phyloP scores from a whole-genome alignment of 2,329 filamentous ascomycete genomes.

The Penicillium glabrum region DNA sequence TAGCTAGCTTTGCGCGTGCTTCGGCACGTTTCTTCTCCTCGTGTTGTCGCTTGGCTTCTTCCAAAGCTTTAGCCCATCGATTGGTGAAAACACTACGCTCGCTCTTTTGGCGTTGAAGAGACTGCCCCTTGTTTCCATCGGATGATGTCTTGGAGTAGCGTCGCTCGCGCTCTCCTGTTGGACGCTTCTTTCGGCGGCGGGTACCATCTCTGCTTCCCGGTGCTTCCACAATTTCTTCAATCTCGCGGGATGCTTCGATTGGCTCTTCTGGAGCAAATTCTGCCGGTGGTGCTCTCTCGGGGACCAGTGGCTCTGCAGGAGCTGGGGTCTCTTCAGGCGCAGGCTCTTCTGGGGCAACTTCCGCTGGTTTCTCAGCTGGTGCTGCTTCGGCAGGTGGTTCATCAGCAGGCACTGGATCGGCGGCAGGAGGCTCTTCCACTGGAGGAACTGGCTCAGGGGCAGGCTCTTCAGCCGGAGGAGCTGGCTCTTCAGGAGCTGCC shows the following conservation, averaged over 20 bases:
- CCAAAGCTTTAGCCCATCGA: constrained; percentile 35
- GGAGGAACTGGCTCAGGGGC: background rate
- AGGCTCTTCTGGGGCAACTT: background rate
- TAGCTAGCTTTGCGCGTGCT: constrained; percentile 17
- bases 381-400: background rate
- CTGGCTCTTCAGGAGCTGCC: background rate
- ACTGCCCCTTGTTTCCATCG: constrained; percentile 30
- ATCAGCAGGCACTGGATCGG: constrained; percentile 1
- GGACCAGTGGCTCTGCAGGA: background rate
- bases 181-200: constrained; percentile 34
- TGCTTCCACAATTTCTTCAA: constrained; percentile 1
- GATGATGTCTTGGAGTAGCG: constrained; percentile 38
- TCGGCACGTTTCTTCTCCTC: constrained; percentile 32
- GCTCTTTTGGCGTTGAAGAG: constrained; percentile 34
- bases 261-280: constrained; percentile 9
- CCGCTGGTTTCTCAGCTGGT: background rate
- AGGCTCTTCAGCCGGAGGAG: constrained; percentile 4
- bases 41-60: constrained; percentile 36
- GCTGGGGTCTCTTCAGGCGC: background rate
- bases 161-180: constrained; percentile 33
- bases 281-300: constrained; percentile 5
- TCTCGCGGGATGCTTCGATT: background rate
- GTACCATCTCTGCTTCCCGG: background rate
- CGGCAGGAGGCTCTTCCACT: background rate
- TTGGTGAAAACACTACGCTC: constrained; percentile 33